phyloP scores from a whole-genome alignment of 202 grass and related monocot genomes.

The Carex sylvatica region DNA sequence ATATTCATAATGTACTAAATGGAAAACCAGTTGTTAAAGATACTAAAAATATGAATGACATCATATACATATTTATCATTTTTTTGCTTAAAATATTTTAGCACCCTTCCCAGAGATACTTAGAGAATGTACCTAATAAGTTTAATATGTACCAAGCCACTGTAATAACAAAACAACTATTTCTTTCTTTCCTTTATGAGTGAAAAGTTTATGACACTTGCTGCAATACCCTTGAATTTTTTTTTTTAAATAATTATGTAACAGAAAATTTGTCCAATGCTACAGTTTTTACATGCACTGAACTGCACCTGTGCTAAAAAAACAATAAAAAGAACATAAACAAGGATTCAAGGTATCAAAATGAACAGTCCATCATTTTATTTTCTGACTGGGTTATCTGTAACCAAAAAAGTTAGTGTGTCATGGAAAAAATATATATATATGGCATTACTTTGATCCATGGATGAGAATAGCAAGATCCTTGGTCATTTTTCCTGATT shows the following conservation, averaged over 20 bases:
- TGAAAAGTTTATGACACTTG: neutral
- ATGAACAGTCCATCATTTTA: neutral
- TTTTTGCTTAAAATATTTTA: neutral
- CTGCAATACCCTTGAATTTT: neutral
- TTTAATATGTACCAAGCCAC: neutral
- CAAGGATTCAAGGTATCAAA: neutral
- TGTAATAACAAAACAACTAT: neutral
- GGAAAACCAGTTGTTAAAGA: neutral
- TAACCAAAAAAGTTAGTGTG: conserved; percentile 4
- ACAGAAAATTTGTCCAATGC: neutral
- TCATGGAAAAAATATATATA: neutral
- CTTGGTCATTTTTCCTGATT: conserved; percentile 78
- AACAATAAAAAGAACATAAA: neutral
- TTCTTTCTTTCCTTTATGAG: neutral
- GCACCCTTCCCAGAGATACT: neutral
- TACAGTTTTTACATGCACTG: neutral
- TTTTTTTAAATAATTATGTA: neutral
- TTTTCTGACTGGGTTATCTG: neutral
- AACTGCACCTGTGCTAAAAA: neutral
- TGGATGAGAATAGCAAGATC: conserved; percentile 63
- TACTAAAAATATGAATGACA: neutral
- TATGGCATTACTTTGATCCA: conserved; percentile 45
- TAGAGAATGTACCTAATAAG: neutral
- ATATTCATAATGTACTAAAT: conserved; percentile 4
- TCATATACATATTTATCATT: neutral